These are phyloP conservation scores for Aspergillus nomiae DNA, from an alignment of 2,329 filamentous ascomycete species.

Conservation along the genomic window DNA sequence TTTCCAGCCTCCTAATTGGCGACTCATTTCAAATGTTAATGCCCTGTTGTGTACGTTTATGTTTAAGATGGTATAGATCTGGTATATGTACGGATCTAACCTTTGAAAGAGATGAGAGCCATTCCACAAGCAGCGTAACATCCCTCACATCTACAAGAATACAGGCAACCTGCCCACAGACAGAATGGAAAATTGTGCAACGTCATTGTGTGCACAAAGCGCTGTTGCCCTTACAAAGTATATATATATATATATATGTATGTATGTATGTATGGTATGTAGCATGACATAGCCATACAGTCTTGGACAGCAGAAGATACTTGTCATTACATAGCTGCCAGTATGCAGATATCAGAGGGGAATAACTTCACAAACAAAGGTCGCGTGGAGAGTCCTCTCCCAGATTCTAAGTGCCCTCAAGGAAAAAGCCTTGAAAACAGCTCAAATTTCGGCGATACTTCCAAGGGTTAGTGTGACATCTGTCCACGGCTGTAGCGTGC, in stretches of 20 bases:
- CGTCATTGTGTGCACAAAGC: neutral
- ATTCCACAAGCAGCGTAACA: neutral
- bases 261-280: too few relatives aligned
- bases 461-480: neutral
- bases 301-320: neutral
- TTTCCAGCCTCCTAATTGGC: neutral
- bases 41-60: conserved; percentile 15
- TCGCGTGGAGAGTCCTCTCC: neutral
- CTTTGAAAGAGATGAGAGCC: neutral
- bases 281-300: neutral
- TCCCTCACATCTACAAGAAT: neutral
- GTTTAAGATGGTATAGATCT: conserved; percentile 8
- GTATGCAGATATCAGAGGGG: neutral
- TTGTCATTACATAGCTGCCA: neutral
- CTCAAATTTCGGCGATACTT: neutral
- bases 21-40: conserved; percentile 14
- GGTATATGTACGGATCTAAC: conserved; percentile 11
- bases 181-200: neutral
- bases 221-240: neutral
- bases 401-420: neutral
- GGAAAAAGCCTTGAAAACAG: neutral
- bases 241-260: too few relatives aligned
- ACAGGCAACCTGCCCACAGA: neutral
- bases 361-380: neutral
- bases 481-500: conserved; percentile 7